Conservation (phyloP, 1,284 basidiomycete genomes). For the Cutaneotrichosporon arboriforme region DNA sequence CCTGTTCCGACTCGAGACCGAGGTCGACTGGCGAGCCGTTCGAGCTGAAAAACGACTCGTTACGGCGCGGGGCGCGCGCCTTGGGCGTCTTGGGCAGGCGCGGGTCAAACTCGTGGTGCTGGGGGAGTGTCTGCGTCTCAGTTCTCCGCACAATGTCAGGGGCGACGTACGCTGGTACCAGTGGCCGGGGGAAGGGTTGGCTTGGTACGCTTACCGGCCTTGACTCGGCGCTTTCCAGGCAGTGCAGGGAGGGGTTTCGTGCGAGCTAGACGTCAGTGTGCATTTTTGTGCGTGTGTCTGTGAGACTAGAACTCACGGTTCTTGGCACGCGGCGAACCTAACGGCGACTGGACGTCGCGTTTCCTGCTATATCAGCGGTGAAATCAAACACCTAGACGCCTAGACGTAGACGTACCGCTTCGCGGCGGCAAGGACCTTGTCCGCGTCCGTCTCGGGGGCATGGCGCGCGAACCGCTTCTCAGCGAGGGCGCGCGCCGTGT, state of each 20-base stretch:
- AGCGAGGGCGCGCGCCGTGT: slow-evolving; percentile 35
- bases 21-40: slow-evolving; percentile 29
- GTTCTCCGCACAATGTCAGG: too few relatives aligned
- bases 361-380: slow-evolving; percentile 2
- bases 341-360: slow-evolving; percentile 5
- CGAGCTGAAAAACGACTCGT: slow-evolving; percentile 33
- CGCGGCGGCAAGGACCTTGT: slow-evolving; percentile 17
- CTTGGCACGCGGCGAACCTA: slow-evolving; percentile 10
- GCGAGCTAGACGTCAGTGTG: too few relatives aligned
- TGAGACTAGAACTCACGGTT: slow-evolving; percentile 20
- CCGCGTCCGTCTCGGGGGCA: slow-evolving; percentile 27
- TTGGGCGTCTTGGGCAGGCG: slow-evolving; percentile 37
- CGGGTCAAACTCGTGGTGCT: slow-evolving; percentile 43
- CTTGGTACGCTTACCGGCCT: slow-evolving; percentile 10
- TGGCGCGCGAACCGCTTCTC: slow-evolving; percentile 22
- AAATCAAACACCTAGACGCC: slow-evolving; percentile 7
- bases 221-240: slow-evolving; percentile 7
- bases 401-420: slow-evolving; percentile 32
- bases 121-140: slow-evolving; percentile 36
- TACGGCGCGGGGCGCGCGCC: slow-evolving; percentile 26
- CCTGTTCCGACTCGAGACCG: slow-evolving; percentile 9
- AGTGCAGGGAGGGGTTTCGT: slow-evolving; percentile 1
- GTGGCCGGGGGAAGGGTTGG: slow-evolving; percentile 9
- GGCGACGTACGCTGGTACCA: slow-evolving; percentile 3
- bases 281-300: too few relatives aligned